Evolutionary conservation across 768 basidiomycete genomes (phyloP), one percentile per base, ranked within the genome.

Genomic region (Tylopilus sp.): DNA sequence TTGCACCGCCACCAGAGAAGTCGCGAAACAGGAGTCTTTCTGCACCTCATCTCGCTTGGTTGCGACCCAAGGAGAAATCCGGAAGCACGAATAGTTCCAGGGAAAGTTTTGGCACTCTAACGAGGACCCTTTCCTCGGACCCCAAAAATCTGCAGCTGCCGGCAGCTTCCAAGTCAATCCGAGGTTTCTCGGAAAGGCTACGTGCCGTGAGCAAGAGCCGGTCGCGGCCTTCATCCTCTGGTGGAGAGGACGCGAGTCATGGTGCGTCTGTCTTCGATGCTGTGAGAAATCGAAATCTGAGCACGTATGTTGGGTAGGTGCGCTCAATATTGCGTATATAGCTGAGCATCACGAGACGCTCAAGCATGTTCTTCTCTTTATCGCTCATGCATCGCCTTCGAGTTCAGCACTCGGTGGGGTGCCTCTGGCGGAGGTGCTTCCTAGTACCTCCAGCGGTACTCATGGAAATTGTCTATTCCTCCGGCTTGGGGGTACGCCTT

Each of bases 281-380:
- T 21, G 21, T 62, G 13, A 1, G 19, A 26, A n/a, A n/a, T n/a
- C n/a, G 34, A 30, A 28, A 45, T n/a, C 51, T 63, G 13, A 50
- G 3, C 24, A 38, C 6, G 17, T 12, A 28, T 46, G 22, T 28
- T 24, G 42, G 21, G 16, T 29, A 67, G 66, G 66, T 36, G 68
- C 69, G 0, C 63, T 80, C 9, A 68, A 74, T 44, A 67, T 85
- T 10, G 68, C 74, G 16, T 85, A 79, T 56, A 71, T 86, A 25
- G 82, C 83, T 1, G 95, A 97, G 69, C 81, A 91, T 63, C 92
- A 95, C 64, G 90, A 94, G 65, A 90, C 84, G 52, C 80, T 98
- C 5, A 83, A 85, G 22, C 86, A 87, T 45, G 78, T 96, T 28
- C 74, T 92, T 31, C 80, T 92, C 22, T 88, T 92, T 65, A 73